A percentile compares a stretch with the other conserved stretches of the same genome.
These are phyloP conservation scores for Penicilliopsis zonata DNA, from an alignment of 495 filamentous ascomycete genomes.

Conservation along the genomic window DNA sequence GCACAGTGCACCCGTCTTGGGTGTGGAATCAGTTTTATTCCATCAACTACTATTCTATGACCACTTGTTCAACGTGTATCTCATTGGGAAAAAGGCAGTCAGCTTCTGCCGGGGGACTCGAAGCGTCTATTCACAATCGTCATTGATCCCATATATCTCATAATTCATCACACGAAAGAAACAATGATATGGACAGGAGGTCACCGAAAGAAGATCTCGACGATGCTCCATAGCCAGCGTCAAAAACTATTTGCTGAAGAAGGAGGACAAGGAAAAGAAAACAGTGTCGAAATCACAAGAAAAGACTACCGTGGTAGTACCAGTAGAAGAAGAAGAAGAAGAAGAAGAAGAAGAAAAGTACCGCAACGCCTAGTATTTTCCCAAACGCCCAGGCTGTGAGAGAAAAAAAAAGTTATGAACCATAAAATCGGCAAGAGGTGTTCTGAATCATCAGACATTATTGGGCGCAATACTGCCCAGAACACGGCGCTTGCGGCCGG, in stretches of 20 bases:
- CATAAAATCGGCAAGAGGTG: no score
- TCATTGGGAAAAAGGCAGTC: no score
- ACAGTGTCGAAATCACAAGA: background rate
- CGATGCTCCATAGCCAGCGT: background rate
- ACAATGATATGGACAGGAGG: background rate
- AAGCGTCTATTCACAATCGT: constrained; percentile 1
- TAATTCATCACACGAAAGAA: background rate
- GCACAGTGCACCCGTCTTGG: no score
- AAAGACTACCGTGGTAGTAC: constrained; percentile 3
- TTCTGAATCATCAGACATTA: constrained; percentile 15
- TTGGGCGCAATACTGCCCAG: constrained; percentile 22
- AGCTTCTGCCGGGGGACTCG: background rate
- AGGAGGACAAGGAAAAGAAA: constrained; percentile 9
- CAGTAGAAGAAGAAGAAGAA: constrained; percentile 10
- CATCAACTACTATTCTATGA: no score
- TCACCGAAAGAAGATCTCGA: background rate
- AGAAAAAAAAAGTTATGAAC: constrained; percentile 8
- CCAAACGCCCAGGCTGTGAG: background rate
- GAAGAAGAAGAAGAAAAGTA: constrained; percentile 4
- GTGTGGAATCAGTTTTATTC: no score
- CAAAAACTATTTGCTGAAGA: constrained; percentile 6
- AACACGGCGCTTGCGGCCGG: constrained; percentile 20
- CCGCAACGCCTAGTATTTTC: constrained; percentile 5
- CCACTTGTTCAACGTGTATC: no score
- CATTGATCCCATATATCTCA: background rate